These are phyloP conservation scores for Agroathelia rolfsii DNA, from an alignment of 1,284 basidiomycete genomes.

Conservation along the genomic window DNA sequence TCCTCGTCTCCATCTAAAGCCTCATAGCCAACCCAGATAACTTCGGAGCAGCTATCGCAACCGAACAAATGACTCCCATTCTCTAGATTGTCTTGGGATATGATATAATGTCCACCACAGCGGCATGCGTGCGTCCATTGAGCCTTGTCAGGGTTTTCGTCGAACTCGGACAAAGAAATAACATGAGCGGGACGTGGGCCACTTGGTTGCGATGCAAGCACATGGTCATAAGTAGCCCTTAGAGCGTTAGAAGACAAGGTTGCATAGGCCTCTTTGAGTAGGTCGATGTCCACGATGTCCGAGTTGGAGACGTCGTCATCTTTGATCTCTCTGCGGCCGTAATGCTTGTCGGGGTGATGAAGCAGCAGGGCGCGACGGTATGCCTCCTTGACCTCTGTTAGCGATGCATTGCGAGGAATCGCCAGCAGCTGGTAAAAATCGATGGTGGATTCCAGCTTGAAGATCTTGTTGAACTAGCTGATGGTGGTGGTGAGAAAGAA, in stretches of 20 bases:
- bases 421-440: constrained; percentile 41
- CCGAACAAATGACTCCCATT: constrained; percentile 54
- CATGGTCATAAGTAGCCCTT: constrained; percentile 33
- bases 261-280: constrained; percentile 52
- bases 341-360: constrained; percentile 60
- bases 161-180: constrained; percentile 68
- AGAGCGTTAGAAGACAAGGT: constrained; percentile 27
- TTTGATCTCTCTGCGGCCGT: too few relatives aligned
- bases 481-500: too few relatives aligned
- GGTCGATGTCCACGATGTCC: constrained; percentile 33
- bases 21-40: constrained; percentile 71
- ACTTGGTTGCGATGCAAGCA: constrained; percentile 4
- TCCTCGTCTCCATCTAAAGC: constrained; percentile 30
- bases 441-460: constrained; percentile 11
- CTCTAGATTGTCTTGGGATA: constrained; percentile 51
- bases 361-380: constrained; percentile 58
- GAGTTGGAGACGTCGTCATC: constrained; percentile 4
- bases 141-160: constrained; percentile 22
- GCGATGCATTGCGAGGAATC: constrained; percentile 30
- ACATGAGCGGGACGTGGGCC: constrained; percentile 62
- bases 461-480: too few relatives aligned
- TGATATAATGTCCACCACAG: constrained; percentile 55
- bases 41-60: constrained; percentile 67
- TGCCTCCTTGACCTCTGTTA: constrained; percentile 50
- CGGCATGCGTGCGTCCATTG: constrained; percentile 56